These are phyloP conservation scores for Xylaria multiplex DNA, from an alignment of 2,329 filamentous ascomycete species.

Conservation along the genomic window DNA sequence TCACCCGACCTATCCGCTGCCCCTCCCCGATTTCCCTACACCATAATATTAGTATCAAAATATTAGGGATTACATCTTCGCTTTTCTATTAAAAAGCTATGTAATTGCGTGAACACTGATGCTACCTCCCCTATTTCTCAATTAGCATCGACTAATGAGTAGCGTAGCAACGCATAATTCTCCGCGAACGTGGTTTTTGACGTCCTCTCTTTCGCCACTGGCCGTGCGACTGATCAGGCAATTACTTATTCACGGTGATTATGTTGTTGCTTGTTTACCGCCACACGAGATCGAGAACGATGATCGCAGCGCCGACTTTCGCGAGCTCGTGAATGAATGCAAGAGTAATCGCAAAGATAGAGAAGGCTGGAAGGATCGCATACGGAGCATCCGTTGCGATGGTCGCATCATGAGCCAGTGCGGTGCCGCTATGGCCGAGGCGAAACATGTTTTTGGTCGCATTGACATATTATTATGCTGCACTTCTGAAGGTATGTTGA, in stretches of 20 bases:
- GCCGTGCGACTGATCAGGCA: constrained; percentile 83
- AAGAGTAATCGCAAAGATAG: constrained; percentile 70
- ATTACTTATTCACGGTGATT: constrained; percentile 90
- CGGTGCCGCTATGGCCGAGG: constrained; percentile 86
- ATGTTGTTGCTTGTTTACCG: constrained; percentile 84
- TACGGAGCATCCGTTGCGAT: constrained; percentile 73
- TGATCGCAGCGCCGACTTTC: constrained; percentile 79
- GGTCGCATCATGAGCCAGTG: constrained; percentile 74
- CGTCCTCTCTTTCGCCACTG: constrained; percentile 84
- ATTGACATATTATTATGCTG: constrained; percentile 93
- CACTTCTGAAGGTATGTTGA: constrained; percentile 77
- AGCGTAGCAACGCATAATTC: constrained; percentile 71
- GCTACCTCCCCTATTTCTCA: constrained; percentile 36
- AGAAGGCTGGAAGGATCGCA: constrained; percentile 82
- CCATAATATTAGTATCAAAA: background rate
- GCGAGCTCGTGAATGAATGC: constrained; percentile 78
- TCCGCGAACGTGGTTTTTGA: constrained; percentile 93
- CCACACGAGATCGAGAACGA: constrained; percentile 82
- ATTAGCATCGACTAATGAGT: constrained; percentile 50
- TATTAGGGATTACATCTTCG: constrained; percentile 1
- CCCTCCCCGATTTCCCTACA: constrained; percentile 2
- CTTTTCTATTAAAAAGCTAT: constrained; percentile 1
- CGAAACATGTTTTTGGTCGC: constrained; percentile 82
- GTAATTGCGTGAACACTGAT: constrained; percentile 5
- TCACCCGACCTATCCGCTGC: constrained; percentile 21